Evolutionary conservation across 768 basidiomycete genomes (phyloP), one percentile per base, ranked within the genome.

Genomic region (Chalciporus piperatus): DNA sequence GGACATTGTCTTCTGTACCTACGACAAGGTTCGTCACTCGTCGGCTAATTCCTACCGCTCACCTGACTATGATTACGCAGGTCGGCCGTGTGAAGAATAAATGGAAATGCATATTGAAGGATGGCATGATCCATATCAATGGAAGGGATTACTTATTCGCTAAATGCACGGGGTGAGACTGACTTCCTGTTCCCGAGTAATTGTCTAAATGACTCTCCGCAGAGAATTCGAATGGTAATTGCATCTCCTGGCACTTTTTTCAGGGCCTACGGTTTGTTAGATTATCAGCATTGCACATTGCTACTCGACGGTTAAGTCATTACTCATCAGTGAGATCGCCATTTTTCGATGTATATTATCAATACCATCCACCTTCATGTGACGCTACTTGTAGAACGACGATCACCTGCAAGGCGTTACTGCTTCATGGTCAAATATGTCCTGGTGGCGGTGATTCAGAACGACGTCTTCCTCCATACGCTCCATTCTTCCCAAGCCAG

Each of bases 1-100:
- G 1, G 97, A 99, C 66, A 92, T 98, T 42, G 92, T 98, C 20
- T 96, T 98, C 63, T 98, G 97, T 69, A 94, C 95, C 7, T 98
- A 97, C 66, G 97, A 99, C 68, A 98, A 98, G 84, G 96, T 92
- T 50, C 37, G 76, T 55, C 11, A 17, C 19, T 28, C 50, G 22
- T 22, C 46, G 11, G 25, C 50, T n/a, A 55, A 30, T 40, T 47
- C 28, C 27, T 45, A 11, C 39, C 2, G 3, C 22, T 17, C 33
- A 28, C 44, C 50, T 57, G 16, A 54, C 45, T 16, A 23, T 35
- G 12, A 35, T 20, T 5, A 39, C 38, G 17, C 59, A 98, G 95
- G 96, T 98, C 32, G 93, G 95, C 40, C 81, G 97, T n/a, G 96
- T 98, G 22, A 99, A 98, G 74, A 98, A 97, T 75, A 99, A 98